A percentile compares a stretch with the other conserved stretches of the same genome.
Conservation (phyloP, 2,329 filamentous ascomycete genomes). For the Claviceps cyperi region DNA sequence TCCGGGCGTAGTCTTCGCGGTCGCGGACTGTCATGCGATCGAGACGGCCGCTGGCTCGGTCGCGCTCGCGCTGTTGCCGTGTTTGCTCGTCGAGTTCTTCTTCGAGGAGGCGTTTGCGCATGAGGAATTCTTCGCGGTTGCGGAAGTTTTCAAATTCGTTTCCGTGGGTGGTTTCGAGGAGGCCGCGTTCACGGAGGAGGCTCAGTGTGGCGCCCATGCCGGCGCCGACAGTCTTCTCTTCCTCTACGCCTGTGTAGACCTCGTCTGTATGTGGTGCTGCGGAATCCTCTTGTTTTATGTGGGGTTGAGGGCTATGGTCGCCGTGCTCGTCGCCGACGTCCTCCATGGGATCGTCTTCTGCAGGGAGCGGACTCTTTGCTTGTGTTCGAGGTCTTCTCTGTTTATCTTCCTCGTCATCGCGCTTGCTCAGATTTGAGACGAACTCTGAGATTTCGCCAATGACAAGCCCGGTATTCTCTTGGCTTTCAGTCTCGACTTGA, state of each 20-base stretch:
- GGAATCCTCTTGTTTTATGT: constrained; percentile 12
- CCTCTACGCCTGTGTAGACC: constrained; percentile 5
- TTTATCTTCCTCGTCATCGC: constrained; percentile 39
- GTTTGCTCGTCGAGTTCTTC: constrained; percentile 68
- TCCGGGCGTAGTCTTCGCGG: constrained; percentile 74
- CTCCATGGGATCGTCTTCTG: constrained; percentile 16
- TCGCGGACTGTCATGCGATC: constrained; percentile 86
- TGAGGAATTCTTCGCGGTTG: constrained; percentile 63
- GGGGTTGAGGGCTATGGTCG: constrained; percentile 9
- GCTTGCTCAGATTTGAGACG: constrained; percentile 68
- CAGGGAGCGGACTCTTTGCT: constrained; percentile 13
- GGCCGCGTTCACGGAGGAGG: constrained; percentile 71
- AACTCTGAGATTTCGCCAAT: constrained; percentile 96
- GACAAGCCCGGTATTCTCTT: constrained; percentile 49
- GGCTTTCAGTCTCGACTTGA: constrained; percentile 25
- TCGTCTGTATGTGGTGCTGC: not conserved
- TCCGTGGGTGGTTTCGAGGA: constrained; percentile 53
- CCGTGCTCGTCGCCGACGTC: constrained; percentile 13
- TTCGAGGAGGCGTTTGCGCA: constrained; percentile 58
- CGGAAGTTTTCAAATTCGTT: constrained; percentile 54
- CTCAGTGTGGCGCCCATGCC: constrained; percentile 71
- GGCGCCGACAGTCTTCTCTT: constrained; percentile 38
- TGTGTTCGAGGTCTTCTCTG: constrained; percentile 21
- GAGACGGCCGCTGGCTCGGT: constrained; percentile 65
- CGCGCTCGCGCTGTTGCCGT: constrained; percentile 71